Conservation (phyloP, 2,329 filamentous ascomycete species). For the Tetracladium maxilliforme region DNA sequence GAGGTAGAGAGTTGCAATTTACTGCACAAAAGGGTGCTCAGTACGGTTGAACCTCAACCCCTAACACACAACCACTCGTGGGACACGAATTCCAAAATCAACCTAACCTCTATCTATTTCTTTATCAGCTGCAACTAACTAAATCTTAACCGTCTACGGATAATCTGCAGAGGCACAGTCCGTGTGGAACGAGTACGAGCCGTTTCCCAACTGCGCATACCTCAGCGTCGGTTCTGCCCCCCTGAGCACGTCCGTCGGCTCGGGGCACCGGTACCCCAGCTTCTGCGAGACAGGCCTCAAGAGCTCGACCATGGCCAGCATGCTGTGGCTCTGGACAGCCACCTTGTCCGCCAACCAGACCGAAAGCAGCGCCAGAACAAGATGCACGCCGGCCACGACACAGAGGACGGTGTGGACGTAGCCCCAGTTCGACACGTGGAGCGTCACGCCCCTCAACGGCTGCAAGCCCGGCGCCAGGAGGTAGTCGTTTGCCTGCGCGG, state of each 20-base stretch:
- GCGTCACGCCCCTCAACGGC: slow-evolving; percentile 6
- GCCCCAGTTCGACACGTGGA: slow-evolving; percentile 24
- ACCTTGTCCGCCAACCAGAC: slow-evolving; percentile 12
- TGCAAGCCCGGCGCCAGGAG: slow-evolving; percentile 3
- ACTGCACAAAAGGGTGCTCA: no score
- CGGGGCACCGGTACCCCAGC: slow-evolving; percentile 8
- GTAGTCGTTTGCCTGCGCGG: slow-evolving; percentile 7
- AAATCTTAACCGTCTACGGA: no score
- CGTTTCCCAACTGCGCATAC: slow-evolving; percentile 13
- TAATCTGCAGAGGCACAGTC: no score
- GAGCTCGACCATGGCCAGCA: slow-evolving; percentile 11
- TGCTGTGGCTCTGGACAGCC: slow-evolving; percentile 9
- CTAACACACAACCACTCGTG: no score
- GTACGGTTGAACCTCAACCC: no score
- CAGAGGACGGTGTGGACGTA: slow-evolving; percentile 22
- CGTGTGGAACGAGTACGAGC: no score
- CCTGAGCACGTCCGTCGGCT: slow-evolving; percentile 9
- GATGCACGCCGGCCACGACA: slow-evolving; percentile 9
- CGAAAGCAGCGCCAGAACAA: no score
- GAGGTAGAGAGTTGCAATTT: no score
- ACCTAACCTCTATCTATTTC: no score
- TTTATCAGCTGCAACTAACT: no score
- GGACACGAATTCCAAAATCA: no score
- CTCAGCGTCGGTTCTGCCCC: slow-evolving; percentile 9
- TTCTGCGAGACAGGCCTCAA: slow-evolving; percentile 12